Conservation (phyloP, 1,139 yeast genomes). For the Scheffersomyces illinoinensis region DNA sequence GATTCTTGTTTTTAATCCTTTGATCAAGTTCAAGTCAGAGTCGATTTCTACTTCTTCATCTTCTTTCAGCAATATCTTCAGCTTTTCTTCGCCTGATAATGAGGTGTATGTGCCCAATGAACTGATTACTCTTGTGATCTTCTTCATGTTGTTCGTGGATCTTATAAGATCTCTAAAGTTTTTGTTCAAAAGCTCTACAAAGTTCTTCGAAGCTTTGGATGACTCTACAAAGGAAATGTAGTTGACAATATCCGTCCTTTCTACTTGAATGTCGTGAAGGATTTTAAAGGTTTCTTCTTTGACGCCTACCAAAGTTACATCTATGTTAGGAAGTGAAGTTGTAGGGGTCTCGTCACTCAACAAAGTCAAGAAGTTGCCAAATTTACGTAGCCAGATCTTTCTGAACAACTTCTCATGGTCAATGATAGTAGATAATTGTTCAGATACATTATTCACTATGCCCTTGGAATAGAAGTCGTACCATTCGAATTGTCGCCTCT, state of each 20-base stretch:
- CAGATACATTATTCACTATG: conserved; percentile 53
- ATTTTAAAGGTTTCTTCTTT: conserved; percentile 19
- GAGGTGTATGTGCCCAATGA: conserved; percentile 33
- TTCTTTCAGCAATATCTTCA: conserved; percentile 9
- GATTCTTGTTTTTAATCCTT: conserved; percentile 60
- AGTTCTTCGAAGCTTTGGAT: conserved; percentile 22
- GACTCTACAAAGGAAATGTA: conserved; percentile 32
- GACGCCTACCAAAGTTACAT: conserved; percentile 37
- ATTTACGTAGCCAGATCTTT: conserved; percentile 63
- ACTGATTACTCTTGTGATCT: conserved; percentile 35
- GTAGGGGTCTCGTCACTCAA: conserved; percentile 25
- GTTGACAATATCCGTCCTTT: conserved; percentile 41
- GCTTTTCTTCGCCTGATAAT: conserved; percentile 10
- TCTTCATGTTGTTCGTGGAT: conserved; percentile 41
- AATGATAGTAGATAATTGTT: conserved; percentile 56
- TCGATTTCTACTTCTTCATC: conserved; percentile 21
- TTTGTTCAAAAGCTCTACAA: conserved; percentile 44
- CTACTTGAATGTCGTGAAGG: conserved; percentile 26
- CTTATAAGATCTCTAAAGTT: conserved; percentile 47
- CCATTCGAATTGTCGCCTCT: conserved; percentile 71
- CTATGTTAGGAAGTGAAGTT: conserved; percentile 38
- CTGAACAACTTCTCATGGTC: conserved; percentile 61
- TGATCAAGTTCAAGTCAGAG: conserved; percentile 40
- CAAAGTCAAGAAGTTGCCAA: conserved; percentile 47
- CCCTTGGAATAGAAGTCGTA: conserved; percentile 52